phyloP scores from a whole-genome alignment of 2,329 filamentous ascomycete species.

The Ascochyta pisi region DNA sequence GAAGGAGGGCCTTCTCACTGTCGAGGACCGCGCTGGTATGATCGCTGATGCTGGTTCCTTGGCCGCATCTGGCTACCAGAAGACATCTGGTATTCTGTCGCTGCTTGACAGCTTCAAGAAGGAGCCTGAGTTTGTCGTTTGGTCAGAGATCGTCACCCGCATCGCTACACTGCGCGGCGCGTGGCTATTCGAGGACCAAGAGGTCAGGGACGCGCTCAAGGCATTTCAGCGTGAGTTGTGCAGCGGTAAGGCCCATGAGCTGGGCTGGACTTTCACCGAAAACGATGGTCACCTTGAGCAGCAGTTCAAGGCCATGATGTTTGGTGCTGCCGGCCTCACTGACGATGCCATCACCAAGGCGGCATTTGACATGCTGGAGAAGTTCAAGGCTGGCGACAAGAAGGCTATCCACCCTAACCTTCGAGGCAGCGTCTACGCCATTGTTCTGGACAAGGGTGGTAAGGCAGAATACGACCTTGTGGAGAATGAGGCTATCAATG shows the following conservation, averaged over 20 bases:
- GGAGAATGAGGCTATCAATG: slow-evolving; percentile 75
- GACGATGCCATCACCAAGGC: slow-evolving; percentile 80
- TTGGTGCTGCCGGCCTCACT: slow-evolving; percentile 79
- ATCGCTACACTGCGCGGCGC: slow-evolving; percentile 80
- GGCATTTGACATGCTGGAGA: slow-evolving; percentile 88
- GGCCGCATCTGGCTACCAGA: slow-evolving; percentile 89
- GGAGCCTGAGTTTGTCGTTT: slow-evolving; percentile 90
- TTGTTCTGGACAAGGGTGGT: slow-evolving; percentile 83
- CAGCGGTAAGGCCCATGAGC: slow-evolving; percentile 79
- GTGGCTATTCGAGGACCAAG: slow-evolving; percentile 86
- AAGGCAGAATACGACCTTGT: slow-evolving; percentile 84
- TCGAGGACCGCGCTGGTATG: slow-evolving; percentile 94
- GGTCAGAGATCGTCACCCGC: slow-evolving; percentile 87
- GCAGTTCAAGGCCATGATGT: slow-evolving; percentile 93
- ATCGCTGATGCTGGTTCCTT: slow-evolving; percentile 87
- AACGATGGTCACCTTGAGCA: slow-evolving; percentile 87
- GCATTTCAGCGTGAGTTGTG: slow-evolving; percentile 82
- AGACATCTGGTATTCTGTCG: slow-evolving; percentile 86
- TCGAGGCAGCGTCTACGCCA: slow-evolving; percentile 82
- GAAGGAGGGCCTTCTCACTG: slow-evolving; percentile 77
- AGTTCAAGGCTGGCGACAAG: slow-evolving; percentile 79
- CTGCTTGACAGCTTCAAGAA: slow-evolving; percentile 82
- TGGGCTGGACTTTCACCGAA: slow-evolving; percentile 88
- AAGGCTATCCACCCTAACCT: slow-evolving; percentile 91
- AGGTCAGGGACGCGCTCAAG: slow-evolving; percentile 76